Evolutionary conservation across 345 rosid species (phyloP).

Genomic region (Lepidium sativum): DNA sequence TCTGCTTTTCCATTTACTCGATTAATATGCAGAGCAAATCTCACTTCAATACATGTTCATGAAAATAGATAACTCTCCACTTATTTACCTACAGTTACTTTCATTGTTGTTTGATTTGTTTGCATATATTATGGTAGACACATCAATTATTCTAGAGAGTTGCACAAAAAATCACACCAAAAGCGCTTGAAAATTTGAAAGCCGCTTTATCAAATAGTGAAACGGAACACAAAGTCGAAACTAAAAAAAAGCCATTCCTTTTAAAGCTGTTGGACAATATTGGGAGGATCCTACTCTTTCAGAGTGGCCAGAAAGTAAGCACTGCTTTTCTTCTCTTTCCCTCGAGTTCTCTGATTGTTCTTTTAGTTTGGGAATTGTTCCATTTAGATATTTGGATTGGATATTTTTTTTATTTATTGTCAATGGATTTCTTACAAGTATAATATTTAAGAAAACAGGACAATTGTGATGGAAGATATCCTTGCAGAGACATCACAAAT

Average conservation of each 20-base stretch:
- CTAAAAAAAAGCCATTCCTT: constrained; percentile 85
- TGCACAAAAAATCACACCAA: constrained; percentile 87
- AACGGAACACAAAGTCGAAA: constrained; percentile 85
- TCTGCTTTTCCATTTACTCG: no score
- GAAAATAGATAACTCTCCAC: no score
- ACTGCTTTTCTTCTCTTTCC: neutral
- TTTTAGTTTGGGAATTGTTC: neutral
- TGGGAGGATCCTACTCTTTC: constrained; percentile 98
- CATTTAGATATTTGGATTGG: neutral
- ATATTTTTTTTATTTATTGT: neutral
- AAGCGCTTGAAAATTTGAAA: constrained; percentile 90
- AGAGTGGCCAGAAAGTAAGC: constrained; percentile 96
- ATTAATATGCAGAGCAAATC: no score
- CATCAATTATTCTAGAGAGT: constrained; percentile 91
- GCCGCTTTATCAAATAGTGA: constrained; percentile 93
- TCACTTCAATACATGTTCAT: no score
- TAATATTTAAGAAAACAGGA: no score
- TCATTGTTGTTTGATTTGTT: constrained; percentile 3
- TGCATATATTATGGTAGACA: constrained; percentile 46
- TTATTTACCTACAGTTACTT: no score
- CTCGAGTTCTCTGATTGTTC: neutral
- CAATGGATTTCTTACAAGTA: neutral
- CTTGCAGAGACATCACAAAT: no score
- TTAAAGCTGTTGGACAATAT: constrained; percentile 89
- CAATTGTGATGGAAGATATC: no score